phyloP scores from a whole-genome alignment of 768 basidiomycete species.

The Phanerochaete carnosa region DNA sequence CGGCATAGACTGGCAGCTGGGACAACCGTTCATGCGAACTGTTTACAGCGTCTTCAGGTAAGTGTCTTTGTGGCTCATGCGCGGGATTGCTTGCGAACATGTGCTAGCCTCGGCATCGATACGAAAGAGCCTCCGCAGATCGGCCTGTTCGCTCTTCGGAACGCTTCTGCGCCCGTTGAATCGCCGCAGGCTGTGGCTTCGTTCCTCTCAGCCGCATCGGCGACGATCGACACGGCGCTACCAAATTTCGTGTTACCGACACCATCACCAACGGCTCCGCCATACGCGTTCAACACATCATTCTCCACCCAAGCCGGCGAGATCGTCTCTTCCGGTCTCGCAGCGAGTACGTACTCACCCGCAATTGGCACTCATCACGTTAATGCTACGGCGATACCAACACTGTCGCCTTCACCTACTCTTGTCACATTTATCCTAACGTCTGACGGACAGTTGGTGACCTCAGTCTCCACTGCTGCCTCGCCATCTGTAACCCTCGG shows the following conservation, averaged over 20 bases:
- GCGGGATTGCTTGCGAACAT: constrained; percentile 4
- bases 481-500: constrained; percentile 55
- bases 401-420: constrained; percentile 47
- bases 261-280: constrained; percentile 58
- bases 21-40: constrained; percentile 65
- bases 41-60: constrained; percentile 81
- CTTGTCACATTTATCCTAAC: constrained; percentile 57
- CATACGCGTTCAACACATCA: constrained; percentile 70
- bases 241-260: constrained; percentile 71
- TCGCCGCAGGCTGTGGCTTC: constrained; percentile 41
- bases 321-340: constrained; percentile 59
- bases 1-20: constrained; percentile 85
- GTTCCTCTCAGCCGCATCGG: constrained; percentile 58
- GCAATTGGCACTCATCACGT: constrained; percentile 42
- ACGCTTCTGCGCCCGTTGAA: constrained; percentile 40
- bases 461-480: constrained; percentile 47
- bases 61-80: constrained; percentile 5
- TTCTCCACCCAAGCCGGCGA: constrained; percentile 51
- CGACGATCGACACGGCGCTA: constrained; percentile 62
- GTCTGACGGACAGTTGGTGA: constrained; percentile 47
- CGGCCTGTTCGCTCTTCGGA: constrained; percentile 64
- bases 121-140: constrained; percentile 72
- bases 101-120: constrained; percentile 67
- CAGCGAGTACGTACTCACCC: constrained; percentile 67
- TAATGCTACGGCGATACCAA: constrained; percentile 56